Conservation (phyloP, 2,329 filamentous ascomycete species). For the Sordariomycetes sp. region DNA sequence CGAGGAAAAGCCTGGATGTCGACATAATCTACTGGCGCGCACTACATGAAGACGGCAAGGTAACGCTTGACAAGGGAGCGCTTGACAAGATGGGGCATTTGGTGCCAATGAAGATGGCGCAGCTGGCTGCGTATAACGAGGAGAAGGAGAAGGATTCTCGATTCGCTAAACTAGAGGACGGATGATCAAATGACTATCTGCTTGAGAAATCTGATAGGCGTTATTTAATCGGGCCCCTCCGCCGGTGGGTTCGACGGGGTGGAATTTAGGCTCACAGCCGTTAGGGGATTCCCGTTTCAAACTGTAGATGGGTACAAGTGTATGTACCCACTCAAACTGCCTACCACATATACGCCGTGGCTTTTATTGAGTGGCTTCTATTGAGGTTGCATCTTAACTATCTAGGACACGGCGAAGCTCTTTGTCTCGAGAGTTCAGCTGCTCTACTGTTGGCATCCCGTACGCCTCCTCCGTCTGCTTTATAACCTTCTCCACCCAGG, state of each 20-base stretch:
- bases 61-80: conserved; percentile 13
- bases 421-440: not conserved
- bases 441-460: not conserved
- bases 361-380: too few species aligned
- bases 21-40: conserved; percentile 21
- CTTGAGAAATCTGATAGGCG: too few species aligned
- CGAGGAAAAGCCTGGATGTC: conserved; percentile 21
- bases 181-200: not conserved
- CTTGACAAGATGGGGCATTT: conserved; percentile 15
- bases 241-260: too few species aligned
- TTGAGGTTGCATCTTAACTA: not conserved
- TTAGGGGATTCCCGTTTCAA: too few species aligned
- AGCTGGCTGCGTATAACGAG: conserved; percentile 17
- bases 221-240: too few species aligned
- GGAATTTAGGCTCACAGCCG: too few species aligned
- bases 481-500: not conserved
- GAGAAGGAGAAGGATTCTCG: conserved; percentile 9
- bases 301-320: too few species aligned
- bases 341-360: too few species aligned
- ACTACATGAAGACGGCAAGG: conserved; percentile 12
- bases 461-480: not conserved
- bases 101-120: conserved; percentile 16
- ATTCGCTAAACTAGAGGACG: not conserved
- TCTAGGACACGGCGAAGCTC: not conserved
- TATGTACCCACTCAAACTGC: too few species aligned